These are phyloP conservation scores for Pholiota molesta DNA, from an alignment of 768 basidiomycete genomes.

Conservation along the genomic window DNA sequence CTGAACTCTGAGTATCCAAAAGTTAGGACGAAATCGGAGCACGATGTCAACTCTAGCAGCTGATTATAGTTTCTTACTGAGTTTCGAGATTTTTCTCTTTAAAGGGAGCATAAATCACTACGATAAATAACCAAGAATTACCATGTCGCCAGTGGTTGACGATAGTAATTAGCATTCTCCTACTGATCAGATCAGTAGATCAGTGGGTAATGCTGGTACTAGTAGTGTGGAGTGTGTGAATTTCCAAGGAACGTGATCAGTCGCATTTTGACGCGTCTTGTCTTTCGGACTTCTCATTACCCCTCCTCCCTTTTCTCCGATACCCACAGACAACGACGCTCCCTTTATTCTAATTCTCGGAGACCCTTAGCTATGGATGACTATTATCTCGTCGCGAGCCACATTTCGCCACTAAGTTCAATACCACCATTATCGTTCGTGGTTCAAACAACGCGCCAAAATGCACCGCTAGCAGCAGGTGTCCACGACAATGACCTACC, in stretches of 20 bases:
- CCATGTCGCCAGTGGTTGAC: not conserved
- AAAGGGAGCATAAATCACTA: not conserved
- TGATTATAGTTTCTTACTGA: not conserved
- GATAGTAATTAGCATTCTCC: not conserved
- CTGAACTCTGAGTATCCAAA: not conserved
- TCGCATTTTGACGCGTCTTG: constrained; percentile 27
- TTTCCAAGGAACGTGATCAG: constrained; percentile 24
- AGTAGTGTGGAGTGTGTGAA: constrained; percentile 25
- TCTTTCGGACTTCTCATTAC: constrained; percentile 1
- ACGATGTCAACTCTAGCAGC: not conserved
- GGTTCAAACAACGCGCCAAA: constrained; percentile 62
- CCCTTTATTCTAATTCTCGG: not conserved
- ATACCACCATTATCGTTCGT: constrained; percentile 52
- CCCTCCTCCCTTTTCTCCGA: constrained; percentile 3
- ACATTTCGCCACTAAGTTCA: constrained; percentile 67
- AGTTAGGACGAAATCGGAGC: not conserved
- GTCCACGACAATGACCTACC: constrained; percentile 48
- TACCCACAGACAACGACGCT: constrained; percentile 4
- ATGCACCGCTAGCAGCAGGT: constrained; percentile 49
- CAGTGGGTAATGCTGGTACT: too few relatives aligned
- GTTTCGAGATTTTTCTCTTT: not conserved
- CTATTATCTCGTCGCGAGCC: constrained; percentile 56
- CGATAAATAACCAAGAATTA: not conserved
- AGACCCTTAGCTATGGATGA: constrained; percentile 30
- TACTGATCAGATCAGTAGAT: not conserved